Conservation (phyloP, 2,329 filamentous ascomycete species). For the Fusarium sp. region DNA sequence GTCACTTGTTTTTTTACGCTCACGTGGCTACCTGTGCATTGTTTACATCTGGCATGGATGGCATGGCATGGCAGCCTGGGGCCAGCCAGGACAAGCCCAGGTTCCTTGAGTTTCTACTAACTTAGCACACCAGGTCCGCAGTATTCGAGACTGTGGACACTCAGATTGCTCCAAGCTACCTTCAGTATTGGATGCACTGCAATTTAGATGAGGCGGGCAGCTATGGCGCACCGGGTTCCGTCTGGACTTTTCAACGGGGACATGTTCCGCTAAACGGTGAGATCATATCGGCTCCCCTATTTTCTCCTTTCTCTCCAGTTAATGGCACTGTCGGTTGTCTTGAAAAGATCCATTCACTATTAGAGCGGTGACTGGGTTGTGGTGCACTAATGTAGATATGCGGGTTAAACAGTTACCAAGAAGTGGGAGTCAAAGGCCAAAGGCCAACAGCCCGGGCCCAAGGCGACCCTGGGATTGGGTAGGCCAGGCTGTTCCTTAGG, state of each 20-base stretch:
- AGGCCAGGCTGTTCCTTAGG: background rate
- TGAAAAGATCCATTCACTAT: constrained; percentile 11
- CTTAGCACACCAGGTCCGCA: background rate
- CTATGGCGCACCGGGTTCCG: constrained; percentile 7
- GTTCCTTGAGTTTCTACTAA: constrained; percentile 11
- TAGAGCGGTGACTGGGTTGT: constrained; percentile 36
- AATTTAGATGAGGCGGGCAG: constrained; percentile 25
- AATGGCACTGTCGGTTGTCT: constrained; percentile 18
- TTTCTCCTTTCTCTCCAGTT: constrained; percentile 3
- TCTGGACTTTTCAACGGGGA: constrained; percentile 26
- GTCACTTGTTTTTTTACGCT: constrained; percentile 28
- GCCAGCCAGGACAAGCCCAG: background rate
- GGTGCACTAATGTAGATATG: constrained; percentile 13
- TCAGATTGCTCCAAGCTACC: background rate
- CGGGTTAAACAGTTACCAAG: constrained; percentile 19
- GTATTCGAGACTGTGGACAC: background rate
- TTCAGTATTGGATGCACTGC: background rate
- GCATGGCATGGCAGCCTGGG: constrained; percentile 1
- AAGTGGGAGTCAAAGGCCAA: constrained; percentile 17
- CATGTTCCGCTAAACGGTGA: constrained; percentile 14
- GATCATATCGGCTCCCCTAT: constrained; percentile 13
- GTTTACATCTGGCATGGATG: constrained; percentile 13
- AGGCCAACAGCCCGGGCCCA: background rate
- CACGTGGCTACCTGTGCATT: constrained; percentile 29
- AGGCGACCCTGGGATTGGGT: constrained; percentile 1